A percentile compares a stretch with the other conserved stretches of the same genome.
These are phyloP conservation scores for Withania somnifera DNA, from an alignment of 305 asterid genomes.

Conservation along the genomic window DNA sequence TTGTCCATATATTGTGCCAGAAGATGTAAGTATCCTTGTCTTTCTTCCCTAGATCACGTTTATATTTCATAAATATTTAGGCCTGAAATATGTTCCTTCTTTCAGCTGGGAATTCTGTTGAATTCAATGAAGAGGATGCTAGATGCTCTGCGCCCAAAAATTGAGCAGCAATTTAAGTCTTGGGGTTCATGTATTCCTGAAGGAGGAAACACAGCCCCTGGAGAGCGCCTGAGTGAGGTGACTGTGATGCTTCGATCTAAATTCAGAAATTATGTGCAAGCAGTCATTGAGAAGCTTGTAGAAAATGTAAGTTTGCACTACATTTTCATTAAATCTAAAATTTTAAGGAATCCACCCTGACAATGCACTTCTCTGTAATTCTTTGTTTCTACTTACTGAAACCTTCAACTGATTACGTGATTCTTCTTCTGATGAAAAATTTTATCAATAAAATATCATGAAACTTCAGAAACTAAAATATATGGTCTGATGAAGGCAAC, in stretches of 20 bases:
- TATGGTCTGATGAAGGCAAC: neutral
- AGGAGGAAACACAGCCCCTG: constrained; percentile 34
- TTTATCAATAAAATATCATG: neutral
- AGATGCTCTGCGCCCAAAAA: constrained; percentile 34
- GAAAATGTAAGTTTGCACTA: constrained; percentile 31
- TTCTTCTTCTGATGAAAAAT: neutral
- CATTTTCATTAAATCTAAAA: neutral
- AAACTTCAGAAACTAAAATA: neutral
- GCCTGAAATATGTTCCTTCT: neutral
- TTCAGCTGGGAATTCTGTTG: constrained; percentile 41
- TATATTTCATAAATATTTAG: neutral
- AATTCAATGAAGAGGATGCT: constrained; percentile 48
- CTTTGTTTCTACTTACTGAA: neutral
- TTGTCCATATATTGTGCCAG: constrained; percentile 30
- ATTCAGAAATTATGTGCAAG: constrained; percentile 44
- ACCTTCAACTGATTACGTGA: neutral
- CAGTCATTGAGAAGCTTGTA: constrained; percentile 42
- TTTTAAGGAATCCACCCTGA: neutral
- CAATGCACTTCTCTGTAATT: neutral
- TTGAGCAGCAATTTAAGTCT: constrained; percentile 36
- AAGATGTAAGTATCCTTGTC: constrained; percentile 22
- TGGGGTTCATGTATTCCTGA: constrained; percentile 46
- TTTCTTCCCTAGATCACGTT: neutral
- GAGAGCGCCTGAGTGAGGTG: constrained; percentile 44
- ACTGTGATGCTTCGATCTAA: constrained; percentile 47